Evolutionary conservation across 495 filamentous ascomycete species (phyloP), one percentile per base, ranked within the genome.

Genomic region (Bryoglossum gracile): DNA sequence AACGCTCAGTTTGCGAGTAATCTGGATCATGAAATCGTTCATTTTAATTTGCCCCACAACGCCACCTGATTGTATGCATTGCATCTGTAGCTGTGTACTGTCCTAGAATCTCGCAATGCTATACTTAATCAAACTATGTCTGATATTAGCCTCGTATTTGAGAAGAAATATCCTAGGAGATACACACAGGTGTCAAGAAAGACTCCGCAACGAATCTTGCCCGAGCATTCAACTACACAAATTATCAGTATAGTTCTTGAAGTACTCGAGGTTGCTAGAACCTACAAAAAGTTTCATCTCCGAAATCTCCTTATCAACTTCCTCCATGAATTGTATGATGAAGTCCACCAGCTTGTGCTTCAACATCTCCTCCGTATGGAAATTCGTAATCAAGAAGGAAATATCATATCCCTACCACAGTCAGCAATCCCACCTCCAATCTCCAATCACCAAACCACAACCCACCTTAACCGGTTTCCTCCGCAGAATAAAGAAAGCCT

Each of bases 261-360:
- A 19, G 1, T n/a, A 33, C 42, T 18, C 30, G 24, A 22, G 32
- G 19, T 36, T 30, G 14, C 10, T 1, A 38, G 30, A 42, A 75
- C 87, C 42, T 80, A 97, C 91, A 68, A 97, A 99, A 53, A 99
- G 80, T 78, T 99, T 99, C 92, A 97, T 96, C 68, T 97, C 94
- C 1, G 91, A 97, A 43, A 97, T 97, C 67, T 99, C 94, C 72
- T 97, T 97, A 62, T 97, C 92, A 23, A 97, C 92, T 61, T 99
- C 94, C 68, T 97, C 91, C 90, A 97, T 96, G 63, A 96, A 97
- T 55, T 95, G 83, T 51, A 99, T 94, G 51, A 97, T 92, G 60
- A 98, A 98, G 61, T 98, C 92, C 8, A 98, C 94, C 52, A 98
- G 72, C 70, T 98, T 96, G 62, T 98, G 89, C 72, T 95, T 97